Evolutionary conservation across 1,284 basidiomycete genomes (phyloP), one percentile per base, ranked within the genome.

Genomic region (Kwoniella shivajii): DNA sequence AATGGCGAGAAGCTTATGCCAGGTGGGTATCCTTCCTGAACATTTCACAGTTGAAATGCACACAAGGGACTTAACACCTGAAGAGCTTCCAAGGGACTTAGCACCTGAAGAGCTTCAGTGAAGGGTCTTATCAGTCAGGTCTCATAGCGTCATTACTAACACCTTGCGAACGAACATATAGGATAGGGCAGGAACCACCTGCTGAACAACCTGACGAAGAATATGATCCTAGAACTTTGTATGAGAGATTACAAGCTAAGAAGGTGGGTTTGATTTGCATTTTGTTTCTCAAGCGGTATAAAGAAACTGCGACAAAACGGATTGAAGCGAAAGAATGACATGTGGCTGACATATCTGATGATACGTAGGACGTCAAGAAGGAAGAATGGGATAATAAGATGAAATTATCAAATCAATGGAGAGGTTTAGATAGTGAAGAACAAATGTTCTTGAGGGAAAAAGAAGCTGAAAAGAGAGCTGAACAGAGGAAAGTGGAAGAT

Each of bases 361-460:
- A 50, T 47, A 39, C 54, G 57, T 31, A 90, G 89, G 84, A 86
- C 69, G 85, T 88, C 63, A 93, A 93, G 76, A 89, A 92, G 78
- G 90, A 93, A 77, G 89, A 92, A 84, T 94, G 90, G 89, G 92
- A 94, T 72, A 88, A 91, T 73, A 89, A 89, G 74, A 90, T 88
- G 72, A 93, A 92, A 75, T 83, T 95, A 78, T 88, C 88, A 48
- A 94, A 94, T 72, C 92, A 95, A 70, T 95, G 93, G 72, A 86
- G 92, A 57, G 90, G 91, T 1, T 80, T 95, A 22, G 88, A 92
- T 71, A 88, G 90, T 64, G 92, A 94, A 73, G 92, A 95, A 72
- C 86, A 92, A 60, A 84, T 88, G 77, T 95, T 94, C 72, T 83
- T 95, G 39, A 88, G 91, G 68, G 88, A 89, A 11, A 82, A 92